phyloP scores from a whole-genome alignment of 202 grass and related monocot genomes.

The Brachypodium distachyon region DNA sequence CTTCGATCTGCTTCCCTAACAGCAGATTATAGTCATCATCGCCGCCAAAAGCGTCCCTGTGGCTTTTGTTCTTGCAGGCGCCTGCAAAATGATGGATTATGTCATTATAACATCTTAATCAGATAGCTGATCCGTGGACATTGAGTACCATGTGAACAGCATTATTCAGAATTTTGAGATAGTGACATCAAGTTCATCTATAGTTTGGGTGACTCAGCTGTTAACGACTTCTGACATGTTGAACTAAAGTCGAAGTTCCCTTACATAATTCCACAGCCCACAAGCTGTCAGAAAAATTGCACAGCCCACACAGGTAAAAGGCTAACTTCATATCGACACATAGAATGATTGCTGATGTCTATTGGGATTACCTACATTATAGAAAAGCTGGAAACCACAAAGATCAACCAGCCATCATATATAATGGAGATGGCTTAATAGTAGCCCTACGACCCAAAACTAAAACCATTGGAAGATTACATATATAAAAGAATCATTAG shows the following conservation, averaged over 20 bases:
- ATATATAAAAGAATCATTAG: too few species aligned
- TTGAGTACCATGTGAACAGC: background rate
- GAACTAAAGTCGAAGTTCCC: background rate
- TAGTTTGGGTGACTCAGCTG: background rate
- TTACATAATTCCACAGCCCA: background rate
- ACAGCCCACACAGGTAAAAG: background rate
- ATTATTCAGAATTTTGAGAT: background rate
- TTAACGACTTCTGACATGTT: background rate
- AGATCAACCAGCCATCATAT: background rate
- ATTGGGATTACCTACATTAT: background rate
- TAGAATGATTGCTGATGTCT: background rate
- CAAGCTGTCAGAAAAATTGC: too few species aligned
- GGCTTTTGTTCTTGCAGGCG: slow-evolving; percentile 66
- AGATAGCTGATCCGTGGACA: background rate
- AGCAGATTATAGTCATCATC: slow-evolving; percentile 30
- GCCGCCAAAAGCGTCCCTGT: slow-evolving; percentile 51
- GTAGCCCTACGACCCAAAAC: background rate
- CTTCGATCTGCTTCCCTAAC: slow-evolving; percentile 20
- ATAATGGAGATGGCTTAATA: background rate
- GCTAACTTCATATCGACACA: background rate
- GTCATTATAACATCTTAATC: background rate
- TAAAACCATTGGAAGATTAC: too few species aligned
- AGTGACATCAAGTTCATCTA: background rate
- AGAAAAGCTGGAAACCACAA: background rate
- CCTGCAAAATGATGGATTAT: slow-evolving; percentile 30